Evolutionary conservation across 2,329 filamentous ascomycete species (phyloP), one percentile per base, ranked within the genome.

Genomic region (Exophiala spinifera): DNA sequence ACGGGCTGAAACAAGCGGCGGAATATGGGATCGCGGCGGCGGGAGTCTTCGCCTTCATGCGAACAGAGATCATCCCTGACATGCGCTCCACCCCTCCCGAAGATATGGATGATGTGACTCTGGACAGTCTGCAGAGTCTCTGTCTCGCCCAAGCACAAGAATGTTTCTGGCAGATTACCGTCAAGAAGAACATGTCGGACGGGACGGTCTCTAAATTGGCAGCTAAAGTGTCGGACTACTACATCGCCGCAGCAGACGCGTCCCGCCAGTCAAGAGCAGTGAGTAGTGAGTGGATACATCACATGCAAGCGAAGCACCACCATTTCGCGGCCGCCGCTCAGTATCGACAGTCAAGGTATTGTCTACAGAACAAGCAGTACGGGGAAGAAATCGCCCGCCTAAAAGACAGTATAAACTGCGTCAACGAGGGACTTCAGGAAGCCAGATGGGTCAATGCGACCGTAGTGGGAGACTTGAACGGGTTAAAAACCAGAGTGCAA

Each of bases 101-200:
- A 68, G 94, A 99, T 68, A 95, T 99, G 91, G 94, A 99, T 65
- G 80, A 84, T 47, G 82, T 88, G 66, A 96, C 91, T 0, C 77
- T 99, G 45, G 88, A 92, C 64, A 89, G 89, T 49, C 74, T 97
- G 43, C 83, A 88, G 63, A 83, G 92, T 69, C 79, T 99, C 25
- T 84, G 95, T 69, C 79, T 99, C 8, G 92, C 91, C 1, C 91
- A 99, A 69, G 91, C 88, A 23, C 94, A 99, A 68, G 94, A 99
- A 73, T 97, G 91, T 69, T 97, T 94, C 72, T 99, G 94, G 94
- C 88, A 94, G 64, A 97, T 96, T 69, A 92, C 94, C 1, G 91
- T 95, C 55, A 91, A 95, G 76, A 92, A 96, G 68, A 85, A 86
- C 20, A 84, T 96, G 73, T 96, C 95, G 70, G 94, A 99, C 68